These are phyloP conservation scores for Globisporangium polare DNA, from an alignment of 352 stramenopile genomes.

Conservation along the genomic window DNA sequence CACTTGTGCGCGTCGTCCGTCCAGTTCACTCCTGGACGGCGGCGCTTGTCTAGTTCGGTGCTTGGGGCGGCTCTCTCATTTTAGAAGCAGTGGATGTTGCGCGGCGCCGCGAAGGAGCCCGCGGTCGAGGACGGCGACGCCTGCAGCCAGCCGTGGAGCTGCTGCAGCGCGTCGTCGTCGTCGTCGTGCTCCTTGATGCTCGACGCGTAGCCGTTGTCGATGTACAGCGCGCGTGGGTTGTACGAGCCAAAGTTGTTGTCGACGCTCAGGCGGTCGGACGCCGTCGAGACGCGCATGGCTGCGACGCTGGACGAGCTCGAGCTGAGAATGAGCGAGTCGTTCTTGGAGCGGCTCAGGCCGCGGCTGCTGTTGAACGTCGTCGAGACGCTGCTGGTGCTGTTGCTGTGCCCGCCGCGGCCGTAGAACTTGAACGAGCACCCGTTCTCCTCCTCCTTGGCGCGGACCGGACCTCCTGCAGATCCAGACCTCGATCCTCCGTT, in stretches of 20 bases:
- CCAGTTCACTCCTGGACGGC: conserved; percentile 7
- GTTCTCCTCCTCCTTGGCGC: conserved; percentile 18
- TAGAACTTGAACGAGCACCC: conserved; percentile 68
- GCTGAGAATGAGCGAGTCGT: conserved; percentile 51
- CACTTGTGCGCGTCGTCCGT: neutral
- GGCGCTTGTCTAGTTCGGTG: neutral
- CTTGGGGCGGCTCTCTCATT: neutral
- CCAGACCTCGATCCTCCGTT: neutral
- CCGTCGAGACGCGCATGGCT: conserved; percentile 34
- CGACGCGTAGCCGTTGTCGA: conserved; percentile 43
- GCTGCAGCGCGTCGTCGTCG: conserved; percentile 34
- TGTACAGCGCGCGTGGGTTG: conserved; percentile 43
- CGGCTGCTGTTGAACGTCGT: conserved; percentile 27
- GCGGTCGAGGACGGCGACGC: conserved; percentile 61
- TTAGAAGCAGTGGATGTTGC: conserved; percentile 23
- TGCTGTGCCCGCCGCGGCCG: conserved; percentile 35
- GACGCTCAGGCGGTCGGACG: conserved; percentile 65
- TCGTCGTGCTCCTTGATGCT: conserved; percentile 66
- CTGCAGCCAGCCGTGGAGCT: conserved; percentile 61
- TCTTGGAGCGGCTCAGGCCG: conserved; percentile 15
- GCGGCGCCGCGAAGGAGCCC: conserved; percentile 34
- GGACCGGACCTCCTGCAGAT: neutral
- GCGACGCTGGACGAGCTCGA: conserved; percentile 32
- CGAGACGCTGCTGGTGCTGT: conserved; percentile 20
- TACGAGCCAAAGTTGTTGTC: conserved; percentile 72